These are phyloP conservation scores for Dactylonectria estremocensis DNA, from an alignment of 2,329 filamentous ascomycete species.

Conservation along the genomic window DNA sequence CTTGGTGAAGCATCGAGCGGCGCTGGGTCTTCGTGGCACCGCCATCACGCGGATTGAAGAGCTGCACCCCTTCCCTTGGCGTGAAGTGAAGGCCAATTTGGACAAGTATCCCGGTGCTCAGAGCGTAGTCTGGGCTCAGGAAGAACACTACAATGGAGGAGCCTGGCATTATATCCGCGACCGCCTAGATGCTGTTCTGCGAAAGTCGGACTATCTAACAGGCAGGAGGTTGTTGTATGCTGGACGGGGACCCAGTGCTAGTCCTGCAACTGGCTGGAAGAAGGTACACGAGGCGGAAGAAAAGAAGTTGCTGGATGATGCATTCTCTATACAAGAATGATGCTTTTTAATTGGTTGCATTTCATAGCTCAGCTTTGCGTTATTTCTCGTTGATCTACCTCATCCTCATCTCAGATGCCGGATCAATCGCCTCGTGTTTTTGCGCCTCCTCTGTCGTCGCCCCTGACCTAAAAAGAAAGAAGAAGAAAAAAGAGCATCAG, in stretches of 20 bases:
- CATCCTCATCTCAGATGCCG: neutral
- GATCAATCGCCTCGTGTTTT: neutral
- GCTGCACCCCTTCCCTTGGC: conserved; percentile 47
- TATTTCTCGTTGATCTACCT: neutral
- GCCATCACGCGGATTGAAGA: conserved; percentile 46
- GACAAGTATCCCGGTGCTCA: conserved; percentile 40
- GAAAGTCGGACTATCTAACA: neutral
- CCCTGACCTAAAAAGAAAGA: too few relatives aligned
- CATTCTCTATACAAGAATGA: conserved; percentile 29
- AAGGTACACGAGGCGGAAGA: conserved; percentile 34
- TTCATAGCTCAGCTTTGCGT: neutral
- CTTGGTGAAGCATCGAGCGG: conserved; percentile 32
- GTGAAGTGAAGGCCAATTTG: conserved; percentile 37
- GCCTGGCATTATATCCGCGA: conserved; percentile 46
- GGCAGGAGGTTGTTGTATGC: conserved; percentile 28
- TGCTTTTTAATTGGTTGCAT: too few relatives aligned
- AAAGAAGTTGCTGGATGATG: conserved; percentile 27
- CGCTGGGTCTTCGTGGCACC: conserved; percentile 25
- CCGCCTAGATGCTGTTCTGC: conserved; percentile 39
- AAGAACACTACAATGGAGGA: conserved; percentile 47
- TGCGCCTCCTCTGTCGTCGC: too few relatives aligned
- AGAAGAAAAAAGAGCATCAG: too few relatives aligned
- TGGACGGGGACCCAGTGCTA: conserved; percentile 34
- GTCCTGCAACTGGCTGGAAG: conserved; percentile 35
- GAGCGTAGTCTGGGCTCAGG: conserved; percentile 45